These are phyloP conservation scores for Penicillium sp. DNA, from an alignment of 2,329 filamentous ascomycete genomes.

Conservation along the genomic window DNA sequence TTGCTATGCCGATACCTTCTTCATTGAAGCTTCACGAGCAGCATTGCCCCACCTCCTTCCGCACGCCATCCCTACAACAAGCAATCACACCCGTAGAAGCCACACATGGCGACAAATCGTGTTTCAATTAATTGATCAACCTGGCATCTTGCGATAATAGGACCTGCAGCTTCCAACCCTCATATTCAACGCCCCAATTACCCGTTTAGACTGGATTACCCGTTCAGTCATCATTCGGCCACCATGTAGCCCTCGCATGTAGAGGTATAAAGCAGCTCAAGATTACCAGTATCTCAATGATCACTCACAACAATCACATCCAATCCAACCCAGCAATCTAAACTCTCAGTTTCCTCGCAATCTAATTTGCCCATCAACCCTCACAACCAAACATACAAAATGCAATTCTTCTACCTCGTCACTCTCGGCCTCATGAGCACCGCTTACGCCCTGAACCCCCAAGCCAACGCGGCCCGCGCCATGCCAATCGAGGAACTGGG, in stretches of 20 bases:
- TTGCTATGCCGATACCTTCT: background rate
- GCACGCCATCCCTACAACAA: background rate
- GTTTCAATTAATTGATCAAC: background rate
- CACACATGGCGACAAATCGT: background rate
- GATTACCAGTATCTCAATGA: background rate
- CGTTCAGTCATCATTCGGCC: background rate
- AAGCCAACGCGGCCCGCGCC: background rate
- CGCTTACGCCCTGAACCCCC: background rate
- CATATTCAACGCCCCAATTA: background rate
- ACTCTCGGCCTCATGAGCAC: background rate
- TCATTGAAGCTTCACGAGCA: background rate
- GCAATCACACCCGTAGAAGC: background rate
- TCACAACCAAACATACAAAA: background rate
- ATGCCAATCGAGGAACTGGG: background rate
- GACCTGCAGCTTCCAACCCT: background rate
- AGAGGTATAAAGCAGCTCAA: background rate
- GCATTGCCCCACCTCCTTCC: background rate
- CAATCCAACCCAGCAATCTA: background rate
- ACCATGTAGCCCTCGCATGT: background rate
- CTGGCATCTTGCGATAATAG: background rate
- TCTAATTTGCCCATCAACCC: background rate
- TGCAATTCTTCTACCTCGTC: constrained; percentile 1
- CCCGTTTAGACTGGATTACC: background rate
- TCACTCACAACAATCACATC: background rate
- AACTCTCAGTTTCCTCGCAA: background rate